Evolutionary conservation across 2,329 filamentous ascomycete species (phyloP).

Genomic region (Colletotrichum paranaense): DNA sequence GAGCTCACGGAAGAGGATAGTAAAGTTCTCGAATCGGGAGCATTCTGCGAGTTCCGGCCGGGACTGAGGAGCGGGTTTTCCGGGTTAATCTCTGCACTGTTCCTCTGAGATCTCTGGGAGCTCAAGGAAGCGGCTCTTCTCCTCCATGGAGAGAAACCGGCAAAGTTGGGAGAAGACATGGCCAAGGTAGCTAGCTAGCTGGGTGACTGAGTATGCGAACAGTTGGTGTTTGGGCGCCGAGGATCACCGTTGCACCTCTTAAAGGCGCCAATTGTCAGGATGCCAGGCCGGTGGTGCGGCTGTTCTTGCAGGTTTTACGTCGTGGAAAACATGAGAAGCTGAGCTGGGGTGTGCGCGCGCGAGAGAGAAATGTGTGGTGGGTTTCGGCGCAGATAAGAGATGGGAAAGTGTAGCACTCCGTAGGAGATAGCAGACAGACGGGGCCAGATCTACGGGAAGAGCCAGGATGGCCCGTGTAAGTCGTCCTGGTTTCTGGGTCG

Average conservation of each 20-base stretch:
- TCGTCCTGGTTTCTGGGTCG: constrained; percentile 11
- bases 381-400: constrained; percentile 29
- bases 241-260: constrained; percentile 19
- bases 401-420: constrained; percentile 17
- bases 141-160: constrained; percentile 61
- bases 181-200: constrained; percentile 3
- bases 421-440: constrained; percentile 14
- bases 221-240: constrained; percentile 3
- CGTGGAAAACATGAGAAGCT: constrained; percentile 28
- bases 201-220: background rate
- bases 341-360: constrained; percentile 12
- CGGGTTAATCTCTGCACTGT: constrained; percentile 39
- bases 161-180: constrained; percentile 59
- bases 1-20: constrained; percentile 52
- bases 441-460: constrained; percentile 31
- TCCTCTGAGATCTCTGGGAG: constrained; percentile 34
- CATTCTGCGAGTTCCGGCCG: constrained; percentile 34
- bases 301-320: constrained; percentile 16
- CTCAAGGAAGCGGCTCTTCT: constrained; percentile 44
- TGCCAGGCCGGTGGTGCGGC: constrained; percentile 23
- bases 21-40: constrained; percentile 42
- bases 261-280: constrained; percentile 16
- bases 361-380: constrained; percentile 9
- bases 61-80: constrained; percentile 37
- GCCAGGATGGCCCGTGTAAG: constrained; percentile 32